Base-by-base conservation (phyloP, 805 yeast species). In the Teunomyces kruisii region DNA sequence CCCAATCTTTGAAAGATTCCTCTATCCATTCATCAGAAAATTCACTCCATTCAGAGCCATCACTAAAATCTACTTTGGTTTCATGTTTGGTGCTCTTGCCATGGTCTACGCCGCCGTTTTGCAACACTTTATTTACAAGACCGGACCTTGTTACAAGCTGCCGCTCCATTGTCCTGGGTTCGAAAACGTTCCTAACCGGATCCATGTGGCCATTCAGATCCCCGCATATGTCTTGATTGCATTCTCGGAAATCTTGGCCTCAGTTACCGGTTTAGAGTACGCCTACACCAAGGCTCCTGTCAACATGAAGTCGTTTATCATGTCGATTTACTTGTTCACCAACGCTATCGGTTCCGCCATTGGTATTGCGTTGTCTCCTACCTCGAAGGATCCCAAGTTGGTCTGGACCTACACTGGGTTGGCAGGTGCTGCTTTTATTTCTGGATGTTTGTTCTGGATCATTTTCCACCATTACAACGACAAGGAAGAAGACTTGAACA, bases 281-380 rank as follows among this genome's bases (percentile, higher is more conserved):
- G 95, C 95, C 14, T 87, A 84, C 68, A 81, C 90, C 22, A 84
- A 86, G 69, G 92, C 94, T 5, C 94, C 94, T 33, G 75, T 74
- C 7, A 67, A 76, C 40, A 81, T 81, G 86, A 80, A 80, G 63
- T 77, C 85, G 12, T 77, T 81, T 58, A 76, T 81, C 56, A 80
- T 81, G 82, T 74, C 84, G 12, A 50, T 81, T 42, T 86, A 83
- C 72, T 72, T 87, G 57, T 67, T 86, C 46, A 84, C 86, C 33
- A 82, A 75, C 53, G 94, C 95, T n/a, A 56, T 84, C 42, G 90
- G 94, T 47, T 77, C 92, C 19, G 89, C 90, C 15, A 57, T 86
- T 39, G 89, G 91, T 56, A 81, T 83, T 63, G 88, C 89, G 10
- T 69, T 84, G 43, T 79, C 87, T 13, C 76, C 88, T 22, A 80